Conservation (phyloP, 2,329 filamentous ascomycete species). For the Ophiostoma quercus region DNA sequence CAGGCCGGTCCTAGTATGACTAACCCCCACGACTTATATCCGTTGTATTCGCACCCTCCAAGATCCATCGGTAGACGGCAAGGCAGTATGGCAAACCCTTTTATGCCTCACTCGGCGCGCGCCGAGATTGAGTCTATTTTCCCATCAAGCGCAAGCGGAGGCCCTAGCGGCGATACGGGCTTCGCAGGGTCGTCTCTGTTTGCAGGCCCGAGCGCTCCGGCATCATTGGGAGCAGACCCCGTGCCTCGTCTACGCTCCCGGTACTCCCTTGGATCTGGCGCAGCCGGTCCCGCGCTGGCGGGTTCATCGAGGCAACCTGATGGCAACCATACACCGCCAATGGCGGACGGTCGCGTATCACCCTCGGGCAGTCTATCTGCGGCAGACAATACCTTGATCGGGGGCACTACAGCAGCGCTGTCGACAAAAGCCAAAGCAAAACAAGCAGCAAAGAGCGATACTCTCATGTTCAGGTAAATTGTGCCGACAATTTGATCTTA, state of each 20-base stretch:
- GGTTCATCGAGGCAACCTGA: neutral
- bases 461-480: constrained; percentile 22
- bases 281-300: neutral
- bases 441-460: neutral
- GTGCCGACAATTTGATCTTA: neutral
- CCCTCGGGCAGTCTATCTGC: neutral
- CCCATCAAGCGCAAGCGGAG: neutral
- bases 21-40: neutral
- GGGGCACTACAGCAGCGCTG: neutral
- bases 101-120: neutral
- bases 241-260: too few relatives aligned
- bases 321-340: neutral
- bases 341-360: neutral
- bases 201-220: neutral
- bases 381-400: neutral
- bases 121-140: neutral
- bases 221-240: neutral
- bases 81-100: neutral
- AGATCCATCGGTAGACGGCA: neutral
- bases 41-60: neutral
- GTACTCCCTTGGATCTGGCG: neutral
- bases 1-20: neutral
- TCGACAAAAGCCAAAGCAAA: neutral
- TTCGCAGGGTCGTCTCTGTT: neutral
- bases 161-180: neutral